Conservation (phyloP, 2,329 filamentous ascomycete genomes). For the Apiospora kogelbergensis region DNA sequence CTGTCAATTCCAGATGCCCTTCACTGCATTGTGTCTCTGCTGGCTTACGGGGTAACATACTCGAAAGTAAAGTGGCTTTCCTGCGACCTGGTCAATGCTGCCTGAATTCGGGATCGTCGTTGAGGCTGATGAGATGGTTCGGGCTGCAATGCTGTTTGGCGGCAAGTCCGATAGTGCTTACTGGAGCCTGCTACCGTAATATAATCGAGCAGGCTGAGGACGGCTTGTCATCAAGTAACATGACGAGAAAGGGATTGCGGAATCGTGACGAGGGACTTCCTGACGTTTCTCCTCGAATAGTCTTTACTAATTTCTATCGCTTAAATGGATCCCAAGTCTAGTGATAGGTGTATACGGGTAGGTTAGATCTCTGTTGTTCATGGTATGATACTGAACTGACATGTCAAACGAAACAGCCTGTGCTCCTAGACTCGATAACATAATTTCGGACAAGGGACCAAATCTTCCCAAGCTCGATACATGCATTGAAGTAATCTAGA, state of each 20-base stretch:
- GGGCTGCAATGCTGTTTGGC: not conserved
- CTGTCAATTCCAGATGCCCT: not conserved
- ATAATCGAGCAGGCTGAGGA: not conserved
- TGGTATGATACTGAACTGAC: not conserved
- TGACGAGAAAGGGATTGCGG: not conserved
- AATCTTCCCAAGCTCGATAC: not conserved
- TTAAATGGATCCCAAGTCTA: not conserved
- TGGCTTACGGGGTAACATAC: not conserved
- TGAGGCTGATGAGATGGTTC: not conserved
- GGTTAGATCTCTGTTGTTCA: not conserved
- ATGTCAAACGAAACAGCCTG: not conserved
- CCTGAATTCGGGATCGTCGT: not conserved
- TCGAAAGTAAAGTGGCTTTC: not conserved
- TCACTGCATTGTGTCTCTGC: not conserved
- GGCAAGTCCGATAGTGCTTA: slow-evolving; percentile 4
- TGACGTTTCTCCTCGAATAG: not conserved
- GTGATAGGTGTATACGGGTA: too few relatives aligned
- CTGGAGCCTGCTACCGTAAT: not conserved
- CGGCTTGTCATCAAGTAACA: not conserved
- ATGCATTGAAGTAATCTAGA: not conserved
- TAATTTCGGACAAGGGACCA: not conserved
- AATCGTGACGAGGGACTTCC: not conserved
- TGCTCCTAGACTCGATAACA: not conserved
- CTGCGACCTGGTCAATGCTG: not conserved
- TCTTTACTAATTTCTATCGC: not conserved